phyloP scores from a whole-genome alignment of 495 filamentous ascomycete genomes.

The Collariella sp. region DNA sequence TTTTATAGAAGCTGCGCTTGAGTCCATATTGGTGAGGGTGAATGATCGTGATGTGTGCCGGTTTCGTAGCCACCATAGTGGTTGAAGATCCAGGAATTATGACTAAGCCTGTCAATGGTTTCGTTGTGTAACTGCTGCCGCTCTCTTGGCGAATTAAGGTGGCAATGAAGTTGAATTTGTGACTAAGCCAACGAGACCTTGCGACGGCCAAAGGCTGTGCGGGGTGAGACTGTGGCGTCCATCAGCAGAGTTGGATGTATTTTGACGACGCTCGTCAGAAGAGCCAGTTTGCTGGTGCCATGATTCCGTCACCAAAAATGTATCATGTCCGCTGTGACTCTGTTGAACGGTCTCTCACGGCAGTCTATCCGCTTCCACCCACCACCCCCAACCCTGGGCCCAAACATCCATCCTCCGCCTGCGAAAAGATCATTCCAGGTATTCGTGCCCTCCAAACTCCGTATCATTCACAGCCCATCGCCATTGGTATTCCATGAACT shows the following conservation, averaged over 20 bases:
- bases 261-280: no score
- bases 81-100: no score
- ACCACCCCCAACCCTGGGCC: not conserved
- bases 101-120: no score
- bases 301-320: no score
- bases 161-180: no score
- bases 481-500: conserved; percentile 22
- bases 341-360: not conserved
- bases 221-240: not conserved
- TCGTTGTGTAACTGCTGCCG: no score
- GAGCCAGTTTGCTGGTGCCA: no score
- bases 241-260: not conserved
- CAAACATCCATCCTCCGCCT: not conserved
- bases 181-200: not conserved
- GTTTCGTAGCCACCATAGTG: no score
- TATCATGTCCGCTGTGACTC: not conserved
- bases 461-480: conserved; percentile 3
- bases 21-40: no score
- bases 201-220: not conserved
- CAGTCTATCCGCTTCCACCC: not conserved
- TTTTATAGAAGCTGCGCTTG: no score
- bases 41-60: no score
- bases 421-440: not conserved
- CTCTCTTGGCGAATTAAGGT: no score
- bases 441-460: conserved; percentile 15